Percentiles rank a stretch among this genome's conserved stretches.
These are phyloP conservation scores for Epichloe baconii DNA, from an alignment of 2,329 filamentous ascomycete genomes.

Conservation along the genomic window DNA sequence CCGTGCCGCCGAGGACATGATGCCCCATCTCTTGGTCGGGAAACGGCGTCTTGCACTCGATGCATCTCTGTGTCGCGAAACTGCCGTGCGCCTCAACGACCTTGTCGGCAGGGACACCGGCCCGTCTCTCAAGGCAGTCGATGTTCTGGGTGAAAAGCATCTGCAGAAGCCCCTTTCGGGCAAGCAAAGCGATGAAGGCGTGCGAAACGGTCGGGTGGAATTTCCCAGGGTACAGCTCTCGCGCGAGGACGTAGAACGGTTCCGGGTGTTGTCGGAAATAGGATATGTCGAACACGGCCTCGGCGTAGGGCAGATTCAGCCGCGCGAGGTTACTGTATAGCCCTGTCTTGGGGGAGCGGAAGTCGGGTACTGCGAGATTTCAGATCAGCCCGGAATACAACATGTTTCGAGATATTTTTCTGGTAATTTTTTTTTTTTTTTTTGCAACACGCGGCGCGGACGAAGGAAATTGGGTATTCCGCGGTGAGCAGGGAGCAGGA, in stretches of 20 bases:
- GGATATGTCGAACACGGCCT: slow-evolving; percentile 86
- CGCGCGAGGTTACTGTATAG: slow-evolving; percentile 85
- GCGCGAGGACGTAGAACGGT: slow-evolving; percentile 85
- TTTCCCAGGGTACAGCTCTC: slow-evolving; percentile 82
- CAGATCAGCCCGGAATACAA: neutral
- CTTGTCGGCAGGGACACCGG: slow-evolving; percentile 66
- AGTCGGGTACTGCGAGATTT: slow-evolving; percentile 61
- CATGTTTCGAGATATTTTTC: too few species aligned
- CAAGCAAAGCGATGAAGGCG: slow-evolving; percentile 71
- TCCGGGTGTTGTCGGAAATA: slow-evolving; percentile 77
- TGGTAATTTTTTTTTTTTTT: too few species aligned
- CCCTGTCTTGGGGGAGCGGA: slow-evolving; percentile 83
- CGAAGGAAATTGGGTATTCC: too few species aligned
- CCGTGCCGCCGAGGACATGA: slow-evolving; percentile 50
- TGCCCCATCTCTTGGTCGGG: slow-evolving; percentile 62
- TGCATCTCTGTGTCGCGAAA: slow-evolving; percentile 82
- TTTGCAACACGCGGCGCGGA: too few species aligned
- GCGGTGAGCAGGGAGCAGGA: too few species aligned
- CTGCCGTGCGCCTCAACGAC: slow-evolving; percentile 94
- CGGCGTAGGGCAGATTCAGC: slow-evolving; percentile 74
- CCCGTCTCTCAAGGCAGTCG: slow-evolving; percentile 80
- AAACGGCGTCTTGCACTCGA: slow-evolving; percentile 67
- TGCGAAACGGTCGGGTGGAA: slow-evolving; percentile 85
- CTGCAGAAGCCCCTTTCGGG: slow-evolving; percentile 62
- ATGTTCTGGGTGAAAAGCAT: slow-evolving; percentile 98